Evolutionary conservation across 2,329 filamentous ascomycete species (phyloP), one percentile per base, ranked within the genome.

Genomic region (Teratosphaeria destructans): DNA sequence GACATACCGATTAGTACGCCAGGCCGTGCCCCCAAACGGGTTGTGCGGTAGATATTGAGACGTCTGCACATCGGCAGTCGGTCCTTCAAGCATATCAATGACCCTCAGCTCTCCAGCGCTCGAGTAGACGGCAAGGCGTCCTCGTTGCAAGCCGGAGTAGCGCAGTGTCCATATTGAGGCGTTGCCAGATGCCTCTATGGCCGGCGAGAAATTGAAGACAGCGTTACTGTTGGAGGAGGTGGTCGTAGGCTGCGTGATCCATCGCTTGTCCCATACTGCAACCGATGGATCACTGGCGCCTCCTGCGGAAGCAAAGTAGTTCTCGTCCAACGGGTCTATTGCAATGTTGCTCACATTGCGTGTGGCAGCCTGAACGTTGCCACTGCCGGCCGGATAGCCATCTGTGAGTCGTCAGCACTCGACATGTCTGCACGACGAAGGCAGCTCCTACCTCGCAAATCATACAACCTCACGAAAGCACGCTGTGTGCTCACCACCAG

Each of bases 271-370:
- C 89, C 89, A 93, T 35, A 93, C 80, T 71, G 87, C 85, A 57
- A 93, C 80, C 7, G 85, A 84, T 0, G 89, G 86, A 56, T 89
- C 85, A 60, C 89, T 88, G 12, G 89, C 76, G 2, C 87, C 86
- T 1, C 78, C 78, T 14, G 88, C 90, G 1, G 89, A 92, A 1
- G 89, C 85, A 74, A 94, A 93, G 72, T 91, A 93, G 66, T 94
- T 91, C 64, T 87, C 84, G 66, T 95, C 88, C 26, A 85, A 78
- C 61, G 88, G 89, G 74, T 94, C 89, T 61, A 94, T 89, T 16
- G 88, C 83, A 58, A 94, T 74, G 62, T 85, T 85, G 68, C 86
- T 81, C 8, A 86, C 83, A 65, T 84, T 83, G 16, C 79, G 77
- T 2, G 84, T 86, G 2, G 79, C 74, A 57, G 76, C 76, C 55